Evolutionary conservation across 2,329 filamentous ascomycete species (phyloP).

Genomic region (Stachybotrys elegans): DNA sequence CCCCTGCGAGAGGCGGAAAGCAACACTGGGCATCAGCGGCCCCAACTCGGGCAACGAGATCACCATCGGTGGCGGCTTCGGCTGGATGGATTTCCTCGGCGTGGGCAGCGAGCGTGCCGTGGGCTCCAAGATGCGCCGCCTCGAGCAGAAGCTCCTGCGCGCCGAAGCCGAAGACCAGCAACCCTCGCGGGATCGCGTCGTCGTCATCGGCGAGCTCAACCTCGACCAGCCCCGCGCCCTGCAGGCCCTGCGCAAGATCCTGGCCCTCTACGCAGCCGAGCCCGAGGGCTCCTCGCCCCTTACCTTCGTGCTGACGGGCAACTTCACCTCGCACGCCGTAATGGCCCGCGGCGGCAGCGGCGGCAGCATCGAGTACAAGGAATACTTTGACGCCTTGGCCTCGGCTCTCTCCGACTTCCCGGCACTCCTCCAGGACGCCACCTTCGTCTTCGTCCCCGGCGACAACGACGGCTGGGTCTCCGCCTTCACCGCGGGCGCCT

Average conservation of each 20-base stretch:
- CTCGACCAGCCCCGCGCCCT: slow-evolving; percentile 80
- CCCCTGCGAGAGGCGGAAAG: slow-evolving; percentile 77
- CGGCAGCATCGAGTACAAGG: slow-evolving; percentile 93
- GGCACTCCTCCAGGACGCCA: slow-evolving; percentile 68
- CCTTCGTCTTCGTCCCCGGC: slow-evolving; percentile 89
- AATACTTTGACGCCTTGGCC: slow-evolving; percentile 86
- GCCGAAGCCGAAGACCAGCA: slow-evolving; percentile 26
- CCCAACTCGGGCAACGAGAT: slow-evolving; percentile 53
- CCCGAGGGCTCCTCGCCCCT: slow-evolving; percentile 63
- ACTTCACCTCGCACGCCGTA: slow-evolving; percentile 66
- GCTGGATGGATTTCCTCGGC: slow-evolving; percentile 95
- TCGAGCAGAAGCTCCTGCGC: slow-evolving; percentile 66
- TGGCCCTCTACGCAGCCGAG: slow-evolving; percentile 67
- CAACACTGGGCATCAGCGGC: slow-evolving; percentile 68
- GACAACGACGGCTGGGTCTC: slow-evolving; percentile 98
- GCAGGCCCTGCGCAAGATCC: slow-evolving; percentile 73
- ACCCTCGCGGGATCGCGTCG: slow-evolving; percentile 48
- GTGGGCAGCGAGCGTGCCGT: slow-evolving; percentile 83
- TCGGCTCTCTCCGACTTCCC: slow-evolving; percentile 80
- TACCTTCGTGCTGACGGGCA: slow-evolving; percentile 78
- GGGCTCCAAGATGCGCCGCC: slow-evolving; percentile 74
- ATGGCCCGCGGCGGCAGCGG: slow-evolving; percentile 65
- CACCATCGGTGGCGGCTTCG: slow-evolving; percentile 75
- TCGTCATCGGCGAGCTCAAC: slow-evolving; percentile 82
- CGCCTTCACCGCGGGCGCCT: slow-evolving; percentile 72